Evolutionary conservation across 176 grass and related monocot genomes (phyloP), one percentile per base, ranked within the genome.

Genomic region (Pharus latifolius): DNA sequence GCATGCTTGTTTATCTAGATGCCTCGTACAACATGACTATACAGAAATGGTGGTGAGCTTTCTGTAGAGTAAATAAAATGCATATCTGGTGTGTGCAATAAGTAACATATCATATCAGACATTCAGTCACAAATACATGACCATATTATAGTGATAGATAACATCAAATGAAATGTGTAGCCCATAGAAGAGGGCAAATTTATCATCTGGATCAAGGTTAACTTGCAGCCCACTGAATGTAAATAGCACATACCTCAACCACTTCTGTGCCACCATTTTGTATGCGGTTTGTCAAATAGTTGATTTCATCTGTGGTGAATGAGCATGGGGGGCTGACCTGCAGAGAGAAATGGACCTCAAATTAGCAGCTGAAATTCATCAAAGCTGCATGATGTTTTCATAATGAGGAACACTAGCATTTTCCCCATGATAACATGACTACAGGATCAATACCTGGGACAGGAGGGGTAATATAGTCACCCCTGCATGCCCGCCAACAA

Each of bases 231-330:
- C 32, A 33, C 5, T 24, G 37, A 67, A 40, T 62, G 25, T 52
- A 69, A 43, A 88, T 5, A 69, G 20, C 58, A 60, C 44, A 67
- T 88, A 94, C 95, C 95, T 99, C 95, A 40, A 99, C 95, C 63
- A 99, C 95, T 91, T 99, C 87, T 56, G 95, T 99, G 16, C 95
- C 95, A 34, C 95, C 95, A 81, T 99, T 94, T 63, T 99, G 95
- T 60, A 94, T 99, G 75, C 95, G 87, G 55, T 91, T 72, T 17
- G 90, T 99, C 72, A 99, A 76, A 68, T 91, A 88, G 47, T 54
- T 77, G 69, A 84, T 59, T 88, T 99, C 95, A 15, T 99, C 84
- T 5, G 71, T 75, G 16, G 95, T 98, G 77, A 98, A 98, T 67
- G 95, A 98, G 72, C 87, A 86, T 38, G 95, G 84, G 6, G 95